Base-by-base conservation (phyloP, 2,329 filamentous ascomycete species). In the Penicillium psychrosexuale region DNA sequence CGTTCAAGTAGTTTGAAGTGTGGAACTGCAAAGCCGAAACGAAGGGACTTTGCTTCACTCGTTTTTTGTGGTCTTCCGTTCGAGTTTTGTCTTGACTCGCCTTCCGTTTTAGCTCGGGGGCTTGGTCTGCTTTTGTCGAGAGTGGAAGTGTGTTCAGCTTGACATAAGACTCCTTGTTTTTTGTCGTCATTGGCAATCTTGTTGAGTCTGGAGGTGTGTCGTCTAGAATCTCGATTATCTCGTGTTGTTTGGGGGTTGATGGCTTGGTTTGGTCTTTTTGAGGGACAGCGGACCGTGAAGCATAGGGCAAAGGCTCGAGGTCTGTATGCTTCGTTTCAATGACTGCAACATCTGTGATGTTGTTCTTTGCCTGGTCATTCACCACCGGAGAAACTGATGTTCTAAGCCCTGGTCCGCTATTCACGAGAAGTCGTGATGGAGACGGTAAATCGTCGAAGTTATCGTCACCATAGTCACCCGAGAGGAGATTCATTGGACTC, bases 381-480 rank as follows among this genome's bases (percentile, higher is more conserved):
- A 27, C 15, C 7, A 24, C 31, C 22, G 44, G 17, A 28, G 46
- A 19, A 8, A 4, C 27, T 0, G 31, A 37, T 9, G 27, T 22
- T 22, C 11, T 24, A 8, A 47, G 2, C 4, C 17, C 19, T 3
- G 44, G 9, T 12, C 2, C 11, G 5, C 9, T 17, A 17, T 39
- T 46, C 3, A 51, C 57, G 8, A 64, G 55, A 15, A 75, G 34
- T 12, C 56, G 48, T 24, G 70, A 70, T 27, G 72, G 68, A 7
- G 73, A 73, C 27, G 74, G 74, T 27, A 78, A 60, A 50, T 76
- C 71, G 9, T 69, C 69, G 37, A 74, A 62, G 37, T 55, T 61
- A 33, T 66, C 67, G 44, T 66, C 65, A 4, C 61, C 68, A 48
- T 70, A 73, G 12, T 73, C 72, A 45, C 71, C 74, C 5, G 67